Percentiles rank a stretch among this genome's conserved stretches.
Evolutionary conservation across 768 basidiomycete genomes (phyloP).

Genomic region (Calocybe indica): DNA sequence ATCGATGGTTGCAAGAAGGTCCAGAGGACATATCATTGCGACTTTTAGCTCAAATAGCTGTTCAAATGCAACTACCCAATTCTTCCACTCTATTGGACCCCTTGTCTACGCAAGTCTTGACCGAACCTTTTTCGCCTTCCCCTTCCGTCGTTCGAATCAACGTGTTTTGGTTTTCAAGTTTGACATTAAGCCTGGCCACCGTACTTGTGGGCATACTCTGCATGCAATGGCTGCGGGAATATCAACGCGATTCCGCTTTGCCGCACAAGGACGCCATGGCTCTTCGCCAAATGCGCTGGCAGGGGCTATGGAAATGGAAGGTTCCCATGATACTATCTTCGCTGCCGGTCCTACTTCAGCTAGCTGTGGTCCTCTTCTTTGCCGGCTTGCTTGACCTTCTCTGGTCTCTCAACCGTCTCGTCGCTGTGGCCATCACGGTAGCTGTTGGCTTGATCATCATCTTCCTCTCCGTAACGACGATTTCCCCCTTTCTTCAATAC

Average conservation of each 20-base stretch:
- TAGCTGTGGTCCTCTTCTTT: slow-evolving; percentile 24
- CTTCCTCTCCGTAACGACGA: slow-evolving; percentile 19
- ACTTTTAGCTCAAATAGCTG: not conserved
- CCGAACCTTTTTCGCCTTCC: not conserved
- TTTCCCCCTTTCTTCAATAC: slow-evolving; percentile 21
- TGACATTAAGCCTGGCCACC: slow-evolving; percentile 16
- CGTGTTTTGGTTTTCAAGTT: slow-evolving; percentile 17
- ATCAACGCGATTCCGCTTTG: slow-evolving; percentile 11
- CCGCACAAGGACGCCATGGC: slow-evolving; percentile 14
- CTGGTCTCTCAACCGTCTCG: slow-evolving; percentile 16
- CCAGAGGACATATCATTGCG: not conserved
- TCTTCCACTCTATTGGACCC: too few species aligned
- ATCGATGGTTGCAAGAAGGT: slow-evolving; percentile 4
- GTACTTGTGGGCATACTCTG: slow-evolving; percentile 19
- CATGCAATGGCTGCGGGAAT: slow-evolving; percentile 22
- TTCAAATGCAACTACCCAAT: not conserved
- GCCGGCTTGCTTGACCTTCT: slow-evolving; percentile 20
- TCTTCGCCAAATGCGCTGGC: slow-evolving; percentile 21
- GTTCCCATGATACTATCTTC: slow-evolving; percentile 19
- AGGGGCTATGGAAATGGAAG: slow-evolving; percentile 21
- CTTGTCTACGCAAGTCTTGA: not conserved
- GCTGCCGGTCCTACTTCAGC: slow-evolving; percentile 23
- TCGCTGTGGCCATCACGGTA: slow-evolving; percentile 12
- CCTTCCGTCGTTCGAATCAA: slow-evolving; percentile 13
- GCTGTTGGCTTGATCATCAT: slow-evolving; percentile 15